A percentile compares a stretch with the other conserved stretches of the same genome.
Conservation (phyloP, 73 alveolate genomes). For the Stentor coeruleus region DNA sequence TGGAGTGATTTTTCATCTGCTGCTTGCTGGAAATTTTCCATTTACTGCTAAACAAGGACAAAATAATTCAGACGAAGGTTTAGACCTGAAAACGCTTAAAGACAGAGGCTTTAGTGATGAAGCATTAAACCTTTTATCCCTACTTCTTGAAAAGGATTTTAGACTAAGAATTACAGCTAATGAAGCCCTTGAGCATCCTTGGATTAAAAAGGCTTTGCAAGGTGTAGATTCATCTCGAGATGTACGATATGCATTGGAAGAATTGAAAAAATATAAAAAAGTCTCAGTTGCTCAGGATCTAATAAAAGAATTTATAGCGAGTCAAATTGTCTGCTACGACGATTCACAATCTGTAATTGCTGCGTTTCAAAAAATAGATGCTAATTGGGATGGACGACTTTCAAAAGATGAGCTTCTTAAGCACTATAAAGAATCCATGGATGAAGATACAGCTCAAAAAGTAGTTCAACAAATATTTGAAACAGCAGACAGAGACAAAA, state of each 20-base stretch:
- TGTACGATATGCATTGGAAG: not conserved
- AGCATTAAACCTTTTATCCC: slow-evolving; percentile 58
- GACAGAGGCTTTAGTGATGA: too few relatives aligned
- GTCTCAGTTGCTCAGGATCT: not conserved
- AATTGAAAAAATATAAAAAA: not conserved
- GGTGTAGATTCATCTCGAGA: not conserved
- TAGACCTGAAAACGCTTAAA: too few relatives aligned
- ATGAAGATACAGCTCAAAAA: not conserved
- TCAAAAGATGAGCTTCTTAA: not conserved
- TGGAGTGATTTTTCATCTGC: not conserved
- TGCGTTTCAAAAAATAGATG: not conserved
- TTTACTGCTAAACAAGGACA: not conserved
- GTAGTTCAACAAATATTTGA: slow-evolving; percentile 4
- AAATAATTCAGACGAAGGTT: not conserved
- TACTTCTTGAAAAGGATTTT: slow-evolving; percentile 77
- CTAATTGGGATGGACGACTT: not conserved
- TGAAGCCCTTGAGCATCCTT: slow-evolving; percentile 82
- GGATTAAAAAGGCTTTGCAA: slow-evolving; percentile 42
- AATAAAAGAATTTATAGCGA: not conserved
- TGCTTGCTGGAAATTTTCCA: not conserved
- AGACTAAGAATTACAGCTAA: slow-evolving; percentile 67
- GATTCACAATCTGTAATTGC: not conserved
- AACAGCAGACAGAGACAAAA: not conserved
- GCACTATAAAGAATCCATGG: not conserved
- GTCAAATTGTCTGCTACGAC: not conserved